These are phyloP conservation scores for Sporothrix dimorphospora DNA, from an alignment of 2,329 filamentous ascomycete species.

Conservation along the genomic window DNA sequence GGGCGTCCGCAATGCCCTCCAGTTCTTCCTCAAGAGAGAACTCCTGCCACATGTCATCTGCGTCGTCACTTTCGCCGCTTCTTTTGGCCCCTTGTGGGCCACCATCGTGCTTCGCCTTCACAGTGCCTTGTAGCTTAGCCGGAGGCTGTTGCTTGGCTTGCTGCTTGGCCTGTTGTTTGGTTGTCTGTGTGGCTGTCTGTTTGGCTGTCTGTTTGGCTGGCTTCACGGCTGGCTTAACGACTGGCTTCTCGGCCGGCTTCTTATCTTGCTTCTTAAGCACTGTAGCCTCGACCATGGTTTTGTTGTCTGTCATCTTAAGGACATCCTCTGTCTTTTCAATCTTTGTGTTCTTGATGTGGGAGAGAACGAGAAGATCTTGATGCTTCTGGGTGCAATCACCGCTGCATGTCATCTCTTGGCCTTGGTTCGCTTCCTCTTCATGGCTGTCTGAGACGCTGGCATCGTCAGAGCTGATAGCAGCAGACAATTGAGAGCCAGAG, in stretches of 20 bases:
- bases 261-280: background rate
- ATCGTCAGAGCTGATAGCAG: background rate
- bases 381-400: background rate
- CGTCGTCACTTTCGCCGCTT: background rate
- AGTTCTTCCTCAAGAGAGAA: slow-evolving; percentile 34
- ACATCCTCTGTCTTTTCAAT: background rate
- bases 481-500: background rate
- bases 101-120: background rate
- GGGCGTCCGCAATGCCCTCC: slow-evolving; percentile 32
- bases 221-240: too few relatives aligned
- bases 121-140: background rate
- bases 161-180: background rate
- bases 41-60: slow-evolving; percentile 21
- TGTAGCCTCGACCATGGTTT: too few relatives aligned
- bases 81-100: background rate
- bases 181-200: background rate
- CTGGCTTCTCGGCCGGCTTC: too few relatives aligned
- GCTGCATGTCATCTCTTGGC: too few relatives aligned
- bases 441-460: background rate
- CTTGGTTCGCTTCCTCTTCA: background rate
- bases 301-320: background rate
- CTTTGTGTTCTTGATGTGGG: background rate
- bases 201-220: background rate
- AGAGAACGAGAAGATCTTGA: background rate
- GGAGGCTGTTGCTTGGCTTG: background rate